Base-by-base conservation (phyloP, 805 yeast genomes). In the Cyberlindnera xishuangbannaensis region DNA sequence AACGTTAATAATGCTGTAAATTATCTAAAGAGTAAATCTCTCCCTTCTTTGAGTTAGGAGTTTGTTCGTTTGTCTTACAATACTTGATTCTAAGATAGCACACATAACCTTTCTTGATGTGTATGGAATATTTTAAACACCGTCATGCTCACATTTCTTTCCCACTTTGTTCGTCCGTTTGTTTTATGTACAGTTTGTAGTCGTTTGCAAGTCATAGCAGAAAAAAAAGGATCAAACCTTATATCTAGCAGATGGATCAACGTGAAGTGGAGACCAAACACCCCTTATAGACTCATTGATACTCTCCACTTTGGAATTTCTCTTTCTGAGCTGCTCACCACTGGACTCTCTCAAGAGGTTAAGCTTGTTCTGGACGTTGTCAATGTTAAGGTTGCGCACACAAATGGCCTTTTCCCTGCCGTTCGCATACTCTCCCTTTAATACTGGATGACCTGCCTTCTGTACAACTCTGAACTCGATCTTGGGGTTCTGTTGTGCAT, bases 211-310 rank as follows among this genome's bases (percentile, higher is more conserved):
- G n/a, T n/a, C n/a, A n/a, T n/a, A n/a, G n/a, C n/a, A n/a, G n/a
- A n/a, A n/a, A n/a, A n/a, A n/a, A n/a, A n/a, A n/a, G n/a, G n/a
- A n/a, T 27, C 25, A 45, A 5, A 46, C 44, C 26, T 62, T 67
- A 56, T 63, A 65, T 53, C 80, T 67, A 39, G 55, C 63, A 24
- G 59, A 55, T 42, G 73, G 68, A 36, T 69, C 74, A 31, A 73
- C 80, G 54, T 88, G 96, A 66, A 90, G 69, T 38, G 98, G 98
- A 28, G 97, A 87, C 98, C 98, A 92, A 30, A 92, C 71, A 52
- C 98, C 98, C 69, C 98, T 82, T 13, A 90, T 87, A 36, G 94
- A 78, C 34, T 71, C 73, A 56, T 90, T 92, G 41, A 71, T 61
- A 26, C 95, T 80, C 58, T 77, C 73, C 22, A 92, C 97, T 37